Base-by-base conservation (phyloP, 2,329 filamentous ascomycete species). In the Delphinella strobiligena region DNA sequence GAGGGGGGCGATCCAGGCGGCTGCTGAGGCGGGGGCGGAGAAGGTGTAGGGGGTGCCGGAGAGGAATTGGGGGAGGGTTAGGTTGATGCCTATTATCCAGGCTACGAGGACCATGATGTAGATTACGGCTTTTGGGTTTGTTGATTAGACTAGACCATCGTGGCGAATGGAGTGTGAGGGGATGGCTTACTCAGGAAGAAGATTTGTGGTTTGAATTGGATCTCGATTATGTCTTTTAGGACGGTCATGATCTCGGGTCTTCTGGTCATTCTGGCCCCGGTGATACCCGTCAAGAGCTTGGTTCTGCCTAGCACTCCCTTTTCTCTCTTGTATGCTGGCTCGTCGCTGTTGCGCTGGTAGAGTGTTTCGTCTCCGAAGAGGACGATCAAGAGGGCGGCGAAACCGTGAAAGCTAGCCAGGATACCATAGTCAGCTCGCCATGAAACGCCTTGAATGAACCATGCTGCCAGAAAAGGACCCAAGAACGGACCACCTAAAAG, bases 321-420 rank as follows among this genome's bases (percentile, higher is more conserved):
- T n/a, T 17, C 16, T n/a, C 14, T 17, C 7, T 5, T 8, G 31
- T 5, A 5, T 10, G 16, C 30, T 12, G 12, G 14, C 9, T 4
- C 9, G 31, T 17, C n/a, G 36, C 30, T 15, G 24, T 17, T 16
- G 10, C 56, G 51, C n/a, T 59, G 49, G 42, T 54, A 59, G 30
- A 55, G 52, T 4, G 56, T 59, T 42, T 60, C 57, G 34, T 60
- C 57, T 31, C 51, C 54, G 24, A 59, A 47, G 5, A 58, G 34
- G 0, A 58, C 15, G 18, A 58, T 51, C 15, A 43, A 19, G 3
- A 51, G 34, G 5, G 43, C 38, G n/a, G 44, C 43, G 27, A 51
- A 27, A 9, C 48, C 46, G 22, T 44, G 42, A 2, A 44, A 30
- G 5, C 3, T 34, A 7, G 34, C 36, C 9, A 44, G 36, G 9